phyloP scores from a whole-genome alignment of 495 filamentous ascomycete genomes.

The Penicillium tannophilum region DNA sequence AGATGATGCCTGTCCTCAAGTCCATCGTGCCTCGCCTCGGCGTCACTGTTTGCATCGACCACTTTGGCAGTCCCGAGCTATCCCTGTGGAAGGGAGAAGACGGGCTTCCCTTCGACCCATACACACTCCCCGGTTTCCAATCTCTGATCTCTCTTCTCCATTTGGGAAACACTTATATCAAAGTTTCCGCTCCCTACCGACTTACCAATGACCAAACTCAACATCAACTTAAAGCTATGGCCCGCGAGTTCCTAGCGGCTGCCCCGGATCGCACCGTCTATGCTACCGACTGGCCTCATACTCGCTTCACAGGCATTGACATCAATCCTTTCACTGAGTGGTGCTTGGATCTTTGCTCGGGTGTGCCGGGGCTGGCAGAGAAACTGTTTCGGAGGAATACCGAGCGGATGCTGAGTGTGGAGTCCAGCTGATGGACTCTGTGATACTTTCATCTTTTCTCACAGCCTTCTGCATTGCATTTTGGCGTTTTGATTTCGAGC shows the following conservation, averaged over 20 bases:
- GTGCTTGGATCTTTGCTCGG: conserved; percentile 44
- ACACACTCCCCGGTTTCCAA: conserved; percentile 43
- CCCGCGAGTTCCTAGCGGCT: conserved; percentile 38
- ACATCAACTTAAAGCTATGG: conserved; percentile 43
- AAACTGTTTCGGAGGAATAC: conserved; percentile 49
- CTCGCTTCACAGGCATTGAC: conserved; percentile 47
- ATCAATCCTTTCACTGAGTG: conserved; percentile 46
- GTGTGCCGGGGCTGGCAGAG: conserved; percentile 40
- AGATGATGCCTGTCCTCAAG: conserved; percentile 44
- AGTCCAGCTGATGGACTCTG: not conserved
- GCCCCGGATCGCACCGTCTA: conserved; percentile 46
- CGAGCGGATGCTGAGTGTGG: conserved; percentile 38
- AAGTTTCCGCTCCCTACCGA: conserved; percentile 54
- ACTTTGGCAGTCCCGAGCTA: conserved; percentile 49
- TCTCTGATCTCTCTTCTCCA: conserved; percentile 44
- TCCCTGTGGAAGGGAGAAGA: conserved; percentile 14
- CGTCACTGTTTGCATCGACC: conserved; percentile 52
- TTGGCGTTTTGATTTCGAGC: conserved; percentile 18
- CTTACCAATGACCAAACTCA: conserved; percentile 39
- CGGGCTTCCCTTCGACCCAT: conserved; percentile 33
- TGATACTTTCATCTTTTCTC: not conserved
- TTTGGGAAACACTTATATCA: conserved; percentile 46
- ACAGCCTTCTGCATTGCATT: conserved; percentile 9
- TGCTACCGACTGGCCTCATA: conserved; percentile 58
- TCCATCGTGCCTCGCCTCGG: conserved; percentile 43